Evolutionary conservation across 495 filamentous ascomycete species (phyloP).

Genomic region (Diplogelasinospora grovesii): DNA sequence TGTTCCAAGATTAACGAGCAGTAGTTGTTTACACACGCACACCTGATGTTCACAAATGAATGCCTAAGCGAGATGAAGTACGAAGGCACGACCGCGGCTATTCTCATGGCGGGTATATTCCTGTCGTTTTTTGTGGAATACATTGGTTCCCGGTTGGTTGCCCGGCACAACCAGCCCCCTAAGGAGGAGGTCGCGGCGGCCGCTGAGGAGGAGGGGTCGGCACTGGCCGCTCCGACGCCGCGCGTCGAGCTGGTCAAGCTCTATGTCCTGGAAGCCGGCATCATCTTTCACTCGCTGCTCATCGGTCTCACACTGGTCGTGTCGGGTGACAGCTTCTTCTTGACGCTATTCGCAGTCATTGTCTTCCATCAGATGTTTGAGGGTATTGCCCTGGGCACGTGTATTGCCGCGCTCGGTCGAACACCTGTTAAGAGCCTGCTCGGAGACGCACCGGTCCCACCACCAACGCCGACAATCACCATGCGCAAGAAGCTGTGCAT

Average conservation of each 20-base stretch:
- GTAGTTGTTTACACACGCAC: conserved; percentile 58
- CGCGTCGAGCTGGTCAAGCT: conserved; percentile 47
- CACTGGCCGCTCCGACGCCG: not conserved
- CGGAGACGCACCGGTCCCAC: not conserved
- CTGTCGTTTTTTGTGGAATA: conserved; percentile 57
- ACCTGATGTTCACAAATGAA: conserved; percentile 55
- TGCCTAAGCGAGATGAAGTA: conserved; percentile 56
- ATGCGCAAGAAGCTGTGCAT: conserved; percentile 39
- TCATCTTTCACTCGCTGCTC: conserved; percentile 64
- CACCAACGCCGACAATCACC: conserved; percentile 10
- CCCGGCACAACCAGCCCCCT: conserved; percentile 17
- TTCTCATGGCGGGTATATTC: conserved; percentile 61
- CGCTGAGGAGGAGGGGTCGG: not conserved
- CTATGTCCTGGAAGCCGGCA: conserved; percentile 59
- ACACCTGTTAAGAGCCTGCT: no score
- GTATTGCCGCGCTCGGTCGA: conserved; percentile 53
- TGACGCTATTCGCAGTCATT: conserved; percentile 51
- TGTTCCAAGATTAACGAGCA: not conserved
- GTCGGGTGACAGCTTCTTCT: conserved; percentile 49
- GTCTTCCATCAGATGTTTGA: conserved; percentile 71
- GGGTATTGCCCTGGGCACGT: conserved; percentile 67
- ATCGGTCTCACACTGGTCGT: conserved; percentile 55
- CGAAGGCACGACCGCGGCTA: conserved; percentile 53
- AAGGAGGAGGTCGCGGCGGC: conserved; percentile 1
- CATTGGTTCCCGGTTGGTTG: conserved; percentile 45